Evolutionary conservation across 495 filamentous ascomycete genomes (phyloP), one percentile per base, ranked within the genome.

Genomic region (Elasticomyces elasticus): DNA sequence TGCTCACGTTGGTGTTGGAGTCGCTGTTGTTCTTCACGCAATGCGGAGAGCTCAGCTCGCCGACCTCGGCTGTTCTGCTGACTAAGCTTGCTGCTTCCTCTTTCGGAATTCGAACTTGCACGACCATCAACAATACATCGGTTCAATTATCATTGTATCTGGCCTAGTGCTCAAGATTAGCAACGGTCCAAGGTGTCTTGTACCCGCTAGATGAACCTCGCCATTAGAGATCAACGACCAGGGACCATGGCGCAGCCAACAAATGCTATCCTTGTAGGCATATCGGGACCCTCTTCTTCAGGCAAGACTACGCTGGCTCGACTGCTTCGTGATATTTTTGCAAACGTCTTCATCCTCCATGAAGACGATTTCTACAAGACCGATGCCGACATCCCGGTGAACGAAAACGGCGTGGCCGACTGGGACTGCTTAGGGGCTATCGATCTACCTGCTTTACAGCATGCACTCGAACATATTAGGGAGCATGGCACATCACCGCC

Each of bases 331-430:
- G 66, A 69, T 52, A 66, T 70, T 51, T 60, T 60, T 30, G 52
- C 64, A 11, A 58, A 73, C 47, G 79, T 81, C 1, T 89, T 87
- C 59, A 84, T 95, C 56, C 74, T 96, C 37, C 89, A 95, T 65
- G 80, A 92, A 66, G 91, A 97, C 70, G 91, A 97, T 67, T 97
- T 95, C 66, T 97, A 89, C 67, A 78, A 76, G 33, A 64, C 86
- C 1, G 89, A 96, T 63, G 65, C 76, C n/a, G 71, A 84, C 51
- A 78, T 86, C 51, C 83, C 61, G 12, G 41, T 56, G 4, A 54
- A 60, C 23, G 55, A 72, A 25, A 58, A 60, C 35, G 82, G 76
- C 27, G 67, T 92, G 24, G 72, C 80, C 56, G 87, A 97, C 72
- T 95, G 90, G 87, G 91, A 97, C 69, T 94, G 87, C 59, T 68